Evolutionary conservation across 371 early-diverging fungal species (phyloP).

Genomic region (Parasitella parasitica): DNA sequence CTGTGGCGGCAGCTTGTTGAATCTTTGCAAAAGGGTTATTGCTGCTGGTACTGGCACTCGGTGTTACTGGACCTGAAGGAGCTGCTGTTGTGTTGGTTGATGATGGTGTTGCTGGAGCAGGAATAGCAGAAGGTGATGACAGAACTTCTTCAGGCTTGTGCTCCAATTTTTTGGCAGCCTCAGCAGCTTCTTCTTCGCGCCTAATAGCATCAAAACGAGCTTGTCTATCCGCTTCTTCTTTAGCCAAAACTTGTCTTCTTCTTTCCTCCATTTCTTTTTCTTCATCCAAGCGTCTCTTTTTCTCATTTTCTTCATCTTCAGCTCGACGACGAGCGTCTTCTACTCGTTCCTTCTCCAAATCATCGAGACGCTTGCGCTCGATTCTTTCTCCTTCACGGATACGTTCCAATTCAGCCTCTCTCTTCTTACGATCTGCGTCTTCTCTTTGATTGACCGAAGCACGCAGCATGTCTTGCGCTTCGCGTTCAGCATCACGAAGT

Average conservation of each 20-base stretch:
- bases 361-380: slow-evolving; percentile 22
- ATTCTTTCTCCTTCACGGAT: slow-evolving; percentile 18
- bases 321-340: neutral
- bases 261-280: slow-evolving; percentile 31
- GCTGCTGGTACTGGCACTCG: slow-evolving; percentile 23
- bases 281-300: slow-evolving; percentile 24
- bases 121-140: neutral
- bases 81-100: slow-evolving; percentile 7
- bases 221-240: slow-evolving; percentile 35
- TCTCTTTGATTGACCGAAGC: slow-evolving; percentile 25
- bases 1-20: slow-evolving; percentile 13
- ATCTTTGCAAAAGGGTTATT: slow-evolving; percentile 54
- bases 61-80: slow-evolving; percentile 3
- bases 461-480: slow-evolving; percentile 36
- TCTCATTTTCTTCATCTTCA: slow-evolving; percentile 27
- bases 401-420: slow-evolving; percentile 16
- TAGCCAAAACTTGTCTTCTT: slow-evolving; percentile 26
- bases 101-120: slow-evolving; percentile 10
- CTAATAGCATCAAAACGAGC: slow-evolving; percentile 39
- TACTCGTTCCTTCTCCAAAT: slow-evolving; percentile 18
- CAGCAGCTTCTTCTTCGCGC: slow-evolving; percentile 35
- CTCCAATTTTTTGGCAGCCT: slow-evolving; percentile 13
- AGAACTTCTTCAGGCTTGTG: neutral
- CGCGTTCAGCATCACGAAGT: slow-evolving; percentile 37
- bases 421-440: slow-evolving; percentile 21